Evolutionary conservation across 1,284 basidiomycete genomes (phyloP).

Genomic region (Tremellales sp.): DNA sequence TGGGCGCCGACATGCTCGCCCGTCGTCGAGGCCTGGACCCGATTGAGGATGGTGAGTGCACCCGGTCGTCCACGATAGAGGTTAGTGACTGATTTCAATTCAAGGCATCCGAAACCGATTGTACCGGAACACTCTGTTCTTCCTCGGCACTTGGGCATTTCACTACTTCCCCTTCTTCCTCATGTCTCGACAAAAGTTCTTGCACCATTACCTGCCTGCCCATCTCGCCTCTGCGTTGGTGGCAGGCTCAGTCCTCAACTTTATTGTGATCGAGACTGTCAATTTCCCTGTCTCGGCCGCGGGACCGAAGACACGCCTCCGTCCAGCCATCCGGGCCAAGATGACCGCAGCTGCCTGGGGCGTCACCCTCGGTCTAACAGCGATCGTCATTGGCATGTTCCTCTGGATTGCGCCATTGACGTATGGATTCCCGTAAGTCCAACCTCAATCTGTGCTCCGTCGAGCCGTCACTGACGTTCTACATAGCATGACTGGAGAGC

Average conservation of each 20-base stretch:
- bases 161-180: conserved; percentile 98
- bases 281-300: conserved; percentile 81
- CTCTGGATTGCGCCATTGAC: conserved; percentile 79
- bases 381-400: conserved; percentile 63
- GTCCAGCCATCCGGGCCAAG: conserved; percentile 63
- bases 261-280: conserved; percentile 83
- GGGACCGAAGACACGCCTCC: conserved; percentile 59
- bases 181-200: conserved; percentile 93
- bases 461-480: not conserved
- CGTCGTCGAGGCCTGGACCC: conserved; percentile 79
- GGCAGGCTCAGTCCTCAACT: conserved; percentile 87
- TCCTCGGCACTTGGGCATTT: conserved; percentile 87
- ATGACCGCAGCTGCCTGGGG: conserved; percentile 60
- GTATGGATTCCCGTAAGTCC: conserved; percentile 81
- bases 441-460: not conserved
- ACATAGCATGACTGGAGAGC: conserved; percentile 40
- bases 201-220: conserved; percentile 97
- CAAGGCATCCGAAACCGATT: conserved; percentile 81
- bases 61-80: not conserved
- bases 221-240: conserved; percentile 87
- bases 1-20: conserved; percentile 83
- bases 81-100: conserved; percentile 2
- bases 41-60: conserved; percentile 70
- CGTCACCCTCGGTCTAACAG: conserved; percentile 58
- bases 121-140: conserved; percentile 94